Base-by-base conservation (phyloP, 1,284 basidiomycete species). In the Naganishia liquefaciens region DNA sequence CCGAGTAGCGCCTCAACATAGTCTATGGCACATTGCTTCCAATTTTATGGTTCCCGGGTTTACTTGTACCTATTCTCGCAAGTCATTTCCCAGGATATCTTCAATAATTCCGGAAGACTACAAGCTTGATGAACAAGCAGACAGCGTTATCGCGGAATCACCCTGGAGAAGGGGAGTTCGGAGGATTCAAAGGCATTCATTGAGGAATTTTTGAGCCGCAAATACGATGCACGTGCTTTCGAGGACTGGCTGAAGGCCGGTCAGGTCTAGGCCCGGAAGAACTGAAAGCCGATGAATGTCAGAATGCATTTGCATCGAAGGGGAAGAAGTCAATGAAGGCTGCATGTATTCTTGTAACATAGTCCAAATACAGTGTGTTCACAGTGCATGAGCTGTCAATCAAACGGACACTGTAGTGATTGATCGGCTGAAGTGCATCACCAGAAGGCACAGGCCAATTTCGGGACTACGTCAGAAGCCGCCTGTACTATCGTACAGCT, bases 21-120 rank as follows among this genome's bases (percentile, higher is more conserved):
- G n/a, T 39, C 47, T 60, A 5, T 39, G n/a, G 3, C 55, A 60
- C 37, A 15, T 60, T 4, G 28, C 46, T 1, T 11, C 37, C 21
- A 21, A 15, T n/a, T n/a, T 1, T 60, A 60, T 39, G 55, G 30
- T 2, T 60, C 55, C 10, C n/a, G 33, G 9, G 13, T 37, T 7
- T 60, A 50, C 21, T 39, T 9, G 5, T 60, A 60, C 19, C 25
- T 60, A 19, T 50, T 60, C 33, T 47, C 55, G 19, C 46, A 60
- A 27, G 55, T 60, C 9, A 60, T 60, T 40, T 60, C 46, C 23
- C 55, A 60, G 21, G 55, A 60, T 25, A 33, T 60, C 46, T 60
- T 60, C 23, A 33, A n/a, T 6, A 50, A 21, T 60, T 60, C 25
- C n/a, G 40, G n/a, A 50, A 60, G 23, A 30, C 30, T 11, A 46